A percentile compares a stretch with the other conserved stretches of the same genome.
These are phyloP conservation scores for Vitis cinerea DNA, from an alignment of 164 flowering plant genomes.

Conservation along the genomic window DNA sequence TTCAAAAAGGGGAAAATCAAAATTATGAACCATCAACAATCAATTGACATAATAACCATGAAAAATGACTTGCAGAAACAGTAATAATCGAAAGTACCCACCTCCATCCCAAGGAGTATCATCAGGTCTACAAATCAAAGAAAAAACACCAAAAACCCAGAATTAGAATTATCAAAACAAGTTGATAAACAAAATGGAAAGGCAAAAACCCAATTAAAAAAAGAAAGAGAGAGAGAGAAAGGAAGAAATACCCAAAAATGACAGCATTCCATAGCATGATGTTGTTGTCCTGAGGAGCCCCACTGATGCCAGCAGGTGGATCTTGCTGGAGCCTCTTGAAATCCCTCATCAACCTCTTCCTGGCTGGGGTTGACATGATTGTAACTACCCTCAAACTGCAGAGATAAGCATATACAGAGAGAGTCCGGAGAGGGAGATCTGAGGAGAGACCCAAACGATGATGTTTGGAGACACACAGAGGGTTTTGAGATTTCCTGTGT, in stretches of 20 bases:
- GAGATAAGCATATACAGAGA: no score
- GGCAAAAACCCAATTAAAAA: not conserved
- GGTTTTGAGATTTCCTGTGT: no score
- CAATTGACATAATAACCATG: no score
- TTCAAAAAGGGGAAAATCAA: no score
- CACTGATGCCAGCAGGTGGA: constrained; percentile 93
- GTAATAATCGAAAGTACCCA: constrained; percentile 26
- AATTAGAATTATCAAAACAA: constrained; percentile 3
- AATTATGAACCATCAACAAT: no score
- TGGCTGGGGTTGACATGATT: constrained; percentile 78
- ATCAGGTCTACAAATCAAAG: constrained; percentile 79
- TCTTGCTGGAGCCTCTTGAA: constrained; percentile 93
- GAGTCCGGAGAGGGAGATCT: no score
- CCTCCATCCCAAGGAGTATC: constrained; percentile 99
- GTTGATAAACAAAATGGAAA: constrained; percentile 7
- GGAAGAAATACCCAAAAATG: constrained; percentile 62
- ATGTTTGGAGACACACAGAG: no score
- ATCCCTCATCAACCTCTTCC: constrained; percentile 92
- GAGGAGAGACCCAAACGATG: no score
- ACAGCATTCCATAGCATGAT: constrained; percentile 95
- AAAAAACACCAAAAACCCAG: constrained; percentile 14
- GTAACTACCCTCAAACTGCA: no score
- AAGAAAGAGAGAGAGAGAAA: not conserved
- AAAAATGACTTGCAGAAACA: no score
- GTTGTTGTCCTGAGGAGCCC: constrained; percentile 91